A percentile compares a stretch with the other conserved stretches of the same genome.
Evolutionary conservation across 164 flowering plant genomes (phyloP).

Genomic region (Magnolia sinica): DNA sequence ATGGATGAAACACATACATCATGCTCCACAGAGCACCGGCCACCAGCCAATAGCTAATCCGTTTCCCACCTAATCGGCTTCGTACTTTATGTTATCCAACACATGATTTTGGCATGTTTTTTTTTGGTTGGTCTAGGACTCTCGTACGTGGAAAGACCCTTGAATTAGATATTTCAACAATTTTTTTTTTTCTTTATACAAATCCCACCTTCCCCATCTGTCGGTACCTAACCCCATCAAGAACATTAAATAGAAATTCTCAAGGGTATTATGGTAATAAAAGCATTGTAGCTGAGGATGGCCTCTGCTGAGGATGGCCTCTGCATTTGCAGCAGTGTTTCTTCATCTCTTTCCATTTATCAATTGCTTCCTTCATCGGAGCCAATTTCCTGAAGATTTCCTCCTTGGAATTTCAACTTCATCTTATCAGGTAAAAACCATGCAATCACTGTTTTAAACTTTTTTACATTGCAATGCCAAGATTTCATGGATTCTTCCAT

Average conservation of each 20-base stretch:
- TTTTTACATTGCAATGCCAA: neutral
- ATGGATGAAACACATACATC: too few species aligned
- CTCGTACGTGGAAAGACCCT: too few species aligned
- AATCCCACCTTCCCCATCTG: neutral
- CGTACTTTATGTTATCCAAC: too few species aligned
- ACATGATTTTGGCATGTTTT: too few species aligned
- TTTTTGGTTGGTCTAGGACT: too few species aligned
- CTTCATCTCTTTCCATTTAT: slow-evolving; percentile 6
- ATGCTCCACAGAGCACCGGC: too few species aligned
- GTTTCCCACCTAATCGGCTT: too few species aligned
- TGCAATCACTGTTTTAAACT: neutral
- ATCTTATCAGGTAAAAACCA: neutral
- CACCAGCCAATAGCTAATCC: too few species aligned
- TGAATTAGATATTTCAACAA: too few species aligned
- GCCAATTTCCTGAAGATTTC: slow-evolving; percentile 8
- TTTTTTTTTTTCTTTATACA: neutral
- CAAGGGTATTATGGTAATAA: too few species aligned
- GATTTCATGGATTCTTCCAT: too few species aligned
- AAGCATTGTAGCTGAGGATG: slow-evolving; percentile 2
- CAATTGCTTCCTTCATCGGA: neutral
- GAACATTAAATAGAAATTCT: neutral
- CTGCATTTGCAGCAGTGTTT: neutral
- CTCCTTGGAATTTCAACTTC: slow-evolving; percentile 9
- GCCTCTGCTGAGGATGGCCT: too few species aligned
- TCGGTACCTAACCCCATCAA: neutral